Percentiles rank a stretch among this genome's conserved stretches.
Conservation (phyloP, 129 eudicot species). For the carrot (Daucus carota) region DH1_v3.0 NC_030385.2:38422001-38422500, state of each 20-base stretch:
- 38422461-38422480: slow-evolving; percentile 85
- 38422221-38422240: slow-evolving; percentile 63
- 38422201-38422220: slow-evolving; percentile 28
- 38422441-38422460: slow-evolving; percentile 97
- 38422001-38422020: slow-evolving; percentile 40
- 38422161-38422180: slow-evolving; percentile 49
- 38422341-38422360: slow-evolving; percentile 78
- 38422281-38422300: slow-evolving; percentile 52
- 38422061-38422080: slow-evolving; percentile 77
- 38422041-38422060: slow-evolving; percentile 69
- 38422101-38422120: slow-evolving; percentile 33
- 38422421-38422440: slow-evolving; percentile 65
- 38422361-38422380: slow-evolving; percentile 79
- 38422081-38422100: slow-evolving; percentile 51
- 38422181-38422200: slow-evolving; percentile 32
- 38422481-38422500: slow-evolving; percentile 89
- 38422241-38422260: slow-evolving; percentile 41
- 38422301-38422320: slow-evolving; percentile 61
- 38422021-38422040: slow-evolving; percentile 44
- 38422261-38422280: slow-evolving; percentile 47
- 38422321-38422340: slow-evolving; percentile 74
- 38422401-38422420: slow-evolving; percentile 54
- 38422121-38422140: slow-evolving; percentile 38
- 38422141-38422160: slow-evolving; percentile 65
- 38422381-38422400: slow-evolving; percentile 71